phyloP scores from a whole-genome alignment of 495 filamentous ascomycete species.

The Penicillium steckii region DNA sequence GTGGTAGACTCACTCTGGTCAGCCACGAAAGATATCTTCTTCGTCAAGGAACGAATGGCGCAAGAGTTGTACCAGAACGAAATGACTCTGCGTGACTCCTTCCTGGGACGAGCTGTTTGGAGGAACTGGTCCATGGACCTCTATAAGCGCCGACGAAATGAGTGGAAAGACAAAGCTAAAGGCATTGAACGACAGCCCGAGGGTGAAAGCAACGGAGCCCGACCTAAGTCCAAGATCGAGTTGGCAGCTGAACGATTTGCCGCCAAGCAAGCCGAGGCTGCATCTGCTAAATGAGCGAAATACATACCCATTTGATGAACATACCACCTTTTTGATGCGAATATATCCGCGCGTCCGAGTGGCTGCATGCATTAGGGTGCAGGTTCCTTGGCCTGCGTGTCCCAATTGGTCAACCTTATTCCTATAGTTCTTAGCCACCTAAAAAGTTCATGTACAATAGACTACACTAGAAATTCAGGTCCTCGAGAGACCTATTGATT shows the following conservation, averaged over 20 bases:
- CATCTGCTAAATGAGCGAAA: background rate
- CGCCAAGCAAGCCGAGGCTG: conserved; percentile 23
- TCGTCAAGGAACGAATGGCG: conserved; percentile 66
- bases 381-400: background rate
- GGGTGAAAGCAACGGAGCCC: conserved; percentile 23
- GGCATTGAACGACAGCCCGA: conserved; percentile 29
- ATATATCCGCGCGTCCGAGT: background rate
- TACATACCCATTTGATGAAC: conserved; percentile 12
- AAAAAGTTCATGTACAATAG: background rate
- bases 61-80: conserved; percentile 63
- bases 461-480: too few species aligned
- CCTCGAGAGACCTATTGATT: too few species aligned
- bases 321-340: conserved; percentile 1
- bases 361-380: background rate
- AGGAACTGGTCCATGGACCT: conserved; percentile 89
- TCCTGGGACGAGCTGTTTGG: conserved; percentile 81
- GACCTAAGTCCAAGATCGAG: conserved; percentile 47
- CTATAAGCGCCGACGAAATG: conserved; percentile 64
- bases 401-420: background rate
- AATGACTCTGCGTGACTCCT: conserved; percentile 65
- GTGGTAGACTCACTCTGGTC: conserved; percentile 76
- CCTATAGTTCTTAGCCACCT: background rate
- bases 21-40: conserved; percentile 61
- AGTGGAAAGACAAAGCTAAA: conserved; percentile 72
- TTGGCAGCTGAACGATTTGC: conserved; percentile 48